Evolutionary conservation across 2,329 filamentous ascomycete species (phyloP), one percentile per base, ranked within the genome.

Genomic region (Colletotrichum zoysiae): DNA sequence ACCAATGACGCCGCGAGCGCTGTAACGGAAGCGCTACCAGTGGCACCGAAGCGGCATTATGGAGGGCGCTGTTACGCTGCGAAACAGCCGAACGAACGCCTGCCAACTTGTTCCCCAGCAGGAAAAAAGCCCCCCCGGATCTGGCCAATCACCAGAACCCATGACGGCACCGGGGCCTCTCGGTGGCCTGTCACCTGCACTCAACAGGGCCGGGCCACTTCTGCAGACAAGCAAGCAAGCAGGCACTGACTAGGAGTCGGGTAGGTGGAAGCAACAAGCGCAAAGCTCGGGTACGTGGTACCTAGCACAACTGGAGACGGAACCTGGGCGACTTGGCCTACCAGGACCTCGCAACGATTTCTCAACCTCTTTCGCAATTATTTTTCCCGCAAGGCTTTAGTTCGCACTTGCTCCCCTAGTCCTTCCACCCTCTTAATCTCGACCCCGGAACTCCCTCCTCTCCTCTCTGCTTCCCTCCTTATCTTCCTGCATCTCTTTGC

Each of bases 41-140:
- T 70, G 62, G 62, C 44, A 64, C 65, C 55, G 46, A 56, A 48
- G 63, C 73, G 57, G 40, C 26, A 26, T 26, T 26, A 26, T 26
- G 26, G 26, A 26, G 26, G 26, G 26, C 59, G 65, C 62, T 67
- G 55, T 60, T 61, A 53, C 56, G 50, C 66, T 61, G 65, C 61
- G 70, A 69, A 74, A 74, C 70, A 74, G 70, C 73, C 73, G 70
- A 73, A 66, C 70, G 70, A 74, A 64, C 65, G 62, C 66, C 69
- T 61, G 48, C 68, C 42, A 71, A 59, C 55, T 38, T 65, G 66
- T 72, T 64, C 60, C 70, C 60, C 65, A 71, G 67, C 70, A 58
- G 51, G 63, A 48, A 46, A 46, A 67, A 48, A 46, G 51, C 35
- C 58, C 56, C 56, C 23, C 18, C 40, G 40, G 16, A 42, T 65